phyloP scores from a whole-genome alignment of 331 rosid genomes.

The Malus hybrid region DNA sequence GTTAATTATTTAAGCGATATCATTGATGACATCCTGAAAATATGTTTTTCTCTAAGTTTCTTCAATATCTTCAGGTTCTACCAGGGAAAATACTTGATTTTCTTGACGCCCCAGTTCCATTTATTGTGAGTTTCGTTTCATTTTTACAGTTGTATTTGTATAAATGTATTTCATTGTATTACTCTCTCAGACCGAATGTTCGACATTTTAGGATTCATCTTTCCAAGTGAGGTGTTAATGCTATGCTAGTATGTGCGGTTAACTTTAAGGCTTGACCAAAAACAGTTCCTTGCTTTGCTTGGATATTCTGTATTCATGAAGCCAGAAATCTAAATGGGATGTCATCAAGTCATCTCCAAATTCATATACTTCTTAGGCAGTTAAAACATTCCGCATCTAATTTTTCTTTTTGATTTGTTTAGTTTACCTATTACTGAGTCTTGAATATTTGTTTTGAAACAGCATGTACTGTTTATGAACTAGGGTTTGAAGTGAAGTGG shows the following conservation, averaged over 20 bases:
- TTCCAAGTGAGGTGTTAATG: neutral
- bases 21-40: neutral
- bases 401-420: neutral
- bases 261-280: neutral
- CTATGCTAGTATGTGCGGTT: neutral
- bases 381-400: neutral
- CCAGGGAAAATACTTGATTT: constrained; percentile 77
- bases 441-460: neutral
- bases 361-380: neutral
- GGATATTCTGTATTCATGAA: neutral
- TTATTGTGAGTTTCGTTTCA: constrained; percentile 54
- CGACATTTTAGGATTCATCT: neutral
- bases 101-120: constrained; percentile 98
- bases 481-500: neutral
- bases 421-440: neutral
- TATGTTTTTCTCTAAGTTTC: constrained; percentile 7
- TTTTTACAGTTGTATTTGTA: neutral
- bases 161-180: neutral
- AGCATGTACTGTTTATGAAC: neutral
- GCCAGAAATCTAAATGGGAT: neutral
- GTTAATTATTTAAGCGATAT: neutral
- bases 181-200: neutral
- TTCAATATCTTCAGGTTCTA: constrained; percentile 47
- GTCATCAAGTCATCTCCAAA: neutral
- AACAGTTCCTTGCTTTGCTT: neutral